Evolutionary conservation across 495 filamentous ascomycete genomes (phyloP), one percentile per base, ranked within the genome.

Genomic region (Cercophora sp.): DNA sequence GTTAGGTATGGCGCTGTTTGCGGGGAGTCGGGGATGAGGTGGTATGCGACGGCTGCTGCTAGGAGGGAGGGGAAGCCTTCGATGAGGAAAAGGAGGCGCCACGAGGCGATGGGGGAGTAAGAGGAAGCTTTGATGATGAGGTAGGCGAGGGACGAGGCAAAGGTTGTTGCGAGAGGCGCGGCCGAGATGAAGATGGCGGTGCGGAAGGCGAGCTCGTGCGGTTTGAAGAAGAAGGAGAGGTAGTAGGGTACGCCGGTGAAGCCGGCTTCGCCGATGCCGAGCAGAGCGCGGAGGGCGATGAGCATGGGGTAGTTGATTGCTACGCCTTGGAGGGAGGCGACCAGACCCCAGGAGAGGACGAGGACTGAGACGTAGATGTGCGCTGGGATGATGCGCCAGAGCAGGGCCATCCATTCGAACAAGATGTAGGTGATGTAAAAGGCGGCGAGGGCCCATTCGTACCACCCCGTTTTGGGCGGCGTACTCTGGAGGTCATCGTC

Each of bases 61-160:
- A 85, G 55, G 35, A 89, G 73, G 3, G 82, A 87, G 2, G 90
- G 91, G 31, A 90, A 74, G 5, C 90, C 90, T 68, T 96, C 90
- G n/a, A 94, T 71, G 2, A 96, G 77, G 66, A 96, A 93, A 32
- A 96, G 70, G 1, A 96, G 70, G 8, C 89, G 79, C 90, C 90
- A 96, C 16, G 83, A 84, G 2, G 89, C 85, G 40, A 96, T 74
- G 23, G 79, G 74, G 4, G 78, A 67, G 59, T 77, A 64, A 13
- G 66, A 46, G 65, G 65, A 49, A 3, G 88, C 78, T 5, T 82
- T 84, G 3, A 88, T 85, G 57, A 96, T 94, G 3, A 83, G 80
- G 61, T 87, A 94, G 4, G 90, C 90, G 0, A 96, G 72, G 10
- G 86, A 86, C 23, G 89, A 87, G 0, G 89, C 87, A 60, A 95